Base-by-base conservation (phyloP, 140 eudicot genomes). In the Flaveria floridana region DNA sequence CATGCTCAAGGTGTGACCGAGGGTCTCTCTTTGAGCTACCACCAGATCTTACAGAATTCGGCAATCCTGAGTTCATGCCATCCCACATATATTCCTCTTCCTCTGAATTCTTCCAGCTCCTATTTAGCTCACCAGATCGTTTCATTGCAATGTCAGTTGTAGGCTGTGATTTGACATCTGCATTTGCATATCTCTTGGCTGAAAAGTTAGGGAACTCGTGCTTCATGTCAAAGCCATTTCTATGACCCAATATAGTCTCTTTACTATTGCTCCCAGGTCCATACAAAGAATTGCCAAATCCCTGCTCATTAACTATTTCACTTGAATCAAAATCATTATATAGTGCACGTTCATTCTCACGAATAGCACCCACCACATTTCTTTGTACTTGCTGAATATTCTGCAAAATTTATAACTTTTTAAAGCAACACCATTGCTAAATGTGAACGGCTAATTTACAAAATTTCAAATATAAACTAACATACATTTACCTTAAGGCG, bases 71-170 rank as follows among this genome's bases (percentile, higher is more conserved):
- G 70, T 76, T 87, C 65, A 81, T 72, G 52, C 83, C 97, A 72
- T 90, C 92, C 97, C 97, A 88, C 75, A 51, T 76, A 65, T 69
- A 93, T 80, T 93, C 97, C 86, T 93, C 97, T 83, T 90, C 98
- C 69, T 88, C 97, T 21, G 93, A 86, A 74, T 90, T 82, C 84
- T 86, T 86, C 98, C 98, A 93, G 83, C 90, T 89, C 74, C 65
- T 69, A 74, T 75, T 82, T 39, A 83, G 62, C 74, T 74, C 87
- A 65, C 62, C 57, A 52, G 71, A 72, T 79, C 78, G 80, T 81
- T 81, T 79, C 30, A 75, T 78, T 9, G 76, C 71, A 52, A 79
- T 26, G 66, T 69, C 74, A 19, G 69, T 79, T 52, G 58, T 21
- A 65, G 78, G 73, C 65, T 39, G 96, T 48, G 72, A 62, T 66